A percentile compares a stretch with the other conserved stretches of the same genome.
Conservation (phyloP, 2,329 filamentous ascomycete species). For the Xylariomycetidae sp. region DNA sequence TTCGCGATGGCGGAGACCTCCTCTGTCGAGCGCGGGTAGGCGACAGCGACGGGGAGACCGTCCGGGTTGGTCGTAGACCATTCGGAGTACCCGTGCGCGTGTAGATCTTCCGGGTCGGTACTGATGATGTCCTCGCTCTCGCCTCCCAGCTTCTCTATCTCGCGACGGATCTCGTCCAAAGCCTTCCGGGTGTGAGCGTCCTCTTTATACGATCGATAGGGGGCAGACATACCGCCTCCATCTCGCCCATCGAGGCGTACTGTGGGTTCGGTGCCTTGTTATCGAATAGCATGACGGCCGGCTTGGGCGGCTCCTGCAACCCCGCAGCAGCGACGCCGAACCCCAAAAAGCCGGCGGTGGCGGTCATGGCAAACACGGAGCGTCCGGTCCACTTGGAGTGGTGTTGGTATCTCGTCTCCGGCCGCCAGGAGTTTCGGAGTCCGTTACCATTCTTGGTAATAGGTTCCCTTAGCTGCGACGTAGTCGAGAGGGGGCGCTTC, state of each 20-base stretch:
- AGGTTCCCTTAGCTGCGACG: constrained; percentile 11
- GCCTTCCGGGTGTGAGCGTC: too few relatives aligned
- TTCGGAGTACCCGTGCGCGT: constrained; percentile 61
- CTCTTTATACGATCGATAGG: too few relatives aligned
- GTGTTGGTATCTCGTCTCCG: too few relatives aligned
- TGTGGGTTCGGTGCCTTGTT: constrained; percentile 20
- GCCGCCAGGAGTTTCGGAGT: too few relatives aligned
- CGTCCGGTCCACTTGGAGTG: constrained; percentile 29
- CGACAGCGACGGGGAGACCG: constrained; percentile 57
- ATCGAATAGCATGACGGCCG: constrained; percentile 22
- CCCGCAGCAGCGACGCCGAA: constrained; percentile 24
- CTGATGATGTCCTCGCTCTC: constrained; percentile 53
- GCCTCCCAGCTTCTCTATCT: constrained; percentile 26
- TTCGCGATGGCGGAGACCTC: constrained; percentile 57
- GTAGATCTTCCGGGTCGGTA: constrained; percentile 57
- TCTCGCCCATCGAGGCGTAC: constrained; percentile 45
- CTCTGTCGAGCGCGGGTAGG: constrained; percentile 57
- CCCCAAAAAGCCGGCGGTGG: constrained; percentile 24
- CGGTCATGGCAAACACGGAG: constrained; percentile 24
- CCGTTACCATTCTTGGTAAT: constrained; percentile 5
- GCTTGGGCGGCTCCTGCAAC: constrained; percentile 17
- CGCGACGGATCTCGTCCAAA: constrained; percentile 47
- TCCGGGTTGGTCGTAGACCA: constrained; percentile 62
- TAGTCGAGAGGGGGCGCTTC: constrained; percentile 14
- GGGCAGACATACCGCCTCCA: constrained; percentile 41